phyloP scores from a whole-genome alignment of 345 rosid genomes.

The Eucalyptus grandis region DNA sequence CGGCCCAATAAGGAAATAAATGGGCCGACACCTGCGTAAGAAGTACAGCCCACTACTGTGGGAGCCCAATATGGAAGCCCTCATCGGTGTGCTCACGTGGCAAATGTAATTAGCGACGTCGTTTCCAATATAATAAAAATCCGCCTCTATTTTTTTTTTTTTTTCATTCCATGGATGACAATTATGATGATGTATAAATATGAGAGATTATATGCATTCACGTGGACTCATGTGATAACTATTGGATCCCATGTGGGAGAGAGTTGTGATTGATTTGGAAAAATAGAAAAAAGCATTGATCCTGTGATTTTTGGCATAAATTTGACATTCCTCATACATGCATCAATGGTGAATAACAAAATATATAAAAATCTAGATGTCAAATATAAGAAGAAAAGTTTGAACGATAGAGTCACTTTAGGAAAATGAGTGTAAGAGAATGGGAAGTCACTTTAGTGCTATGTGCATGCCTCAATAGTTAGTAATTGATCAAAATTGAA shows the following conservation, averaged over 20 bases:
- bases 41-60: background rate
- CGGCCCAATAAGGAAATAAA: background rate
- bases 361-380: background rate
- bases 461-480: background rate
- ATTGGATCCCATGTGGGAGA: background rate
- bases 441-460: background rate
- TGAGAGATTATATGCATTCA: background rate
- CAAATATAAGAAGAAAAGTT: background rate
- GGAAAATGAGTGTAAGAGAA: background rate
- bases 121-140: background rate
- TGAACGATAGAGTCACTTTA: background rate
- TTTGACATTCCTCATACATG: background rate
- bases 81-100: background rate
- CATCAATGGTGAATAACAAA: background rate
- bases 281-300: accelerated
- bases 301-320: background rate
- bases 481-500: background rate
- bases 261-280: too few species aligned
- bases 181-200: background rate
- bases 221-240: background rate
- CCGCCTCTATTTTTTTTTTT: accelerated
- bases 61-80: background rate
- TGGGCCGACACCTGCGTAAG: too few species aligned
- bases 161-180: too few species aligned
- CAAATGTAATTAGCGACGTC: background rate